Evolutionary conservation across 441 rosid genomes (phyloP).

Genomic region (Macaranga tanarius): DNA sequence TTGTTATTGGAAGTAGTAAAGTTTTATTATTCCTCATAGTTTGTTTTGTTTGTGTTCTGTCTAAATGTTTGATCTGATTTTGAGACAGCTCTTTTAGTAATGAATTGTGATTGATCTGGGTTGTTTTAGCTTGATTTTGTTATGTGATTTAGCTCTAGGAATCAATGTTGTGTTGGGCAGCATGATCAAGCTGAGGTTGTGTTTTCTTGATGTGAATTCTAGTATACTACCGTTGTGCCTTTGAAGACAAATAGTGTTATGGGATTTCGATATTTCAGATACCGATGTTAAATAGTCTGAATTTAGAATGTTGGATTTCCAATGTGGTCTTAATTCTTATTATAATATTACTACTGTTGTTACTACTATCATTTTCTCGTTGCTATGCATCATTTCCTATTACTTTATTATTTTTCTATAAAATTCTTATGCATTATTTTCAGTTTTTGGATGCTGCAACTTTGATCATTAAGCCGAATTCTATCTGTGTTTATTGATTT

Average conservation of each 20-base stretch:
- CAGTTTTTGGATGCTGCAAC: not conserved
- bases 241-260: slow-evolving; percentile 15
- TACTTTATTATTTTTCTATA: not conserved
- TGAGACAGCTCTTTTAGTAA: slow-evolving; percentile 13
- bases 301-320: slow-evolving; percentile 21
- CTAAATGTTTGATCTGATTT: slow-evolving; percentile 39
- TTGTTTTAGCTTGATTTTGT: slow-evolving; percentile 10
- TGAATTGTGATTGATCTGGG: slow-evolving; percentile 26
- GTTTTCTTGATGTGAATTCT: slow-evolving; percentile 22
- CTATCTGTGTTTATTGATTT: slow-evolving; percentile 11
- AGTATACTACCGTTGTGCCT: not conserved
- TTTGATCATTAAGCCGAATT: not conserved
- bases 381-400: not conserved
- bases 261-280: slow-evolving; percentile 22
- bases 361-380: not conserved
- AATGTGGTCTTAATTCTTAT: not conserved
- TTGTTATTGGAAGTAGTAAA: slow-evolving; percentile 15
- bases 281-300: slow-evolving; percentile 10
- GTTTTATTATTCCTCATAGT: slow-evolving; percentile 15
- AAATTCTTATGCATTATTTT: not conserved
- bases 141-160: not conserved
- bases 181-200: slow-evolving; percentile 11
- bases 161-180: slow-evolving; percentile 10
- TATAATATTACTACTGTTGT: not conserved
- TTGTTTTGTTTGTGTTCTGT: slow-evolving; percentile 21